Evolutionary conservation across 2,329 filamentous ascomycete species (phyloP), one percentile per base, ranked within the genome.

Genomic region (Arachnopeziza araneosa): DNA sequence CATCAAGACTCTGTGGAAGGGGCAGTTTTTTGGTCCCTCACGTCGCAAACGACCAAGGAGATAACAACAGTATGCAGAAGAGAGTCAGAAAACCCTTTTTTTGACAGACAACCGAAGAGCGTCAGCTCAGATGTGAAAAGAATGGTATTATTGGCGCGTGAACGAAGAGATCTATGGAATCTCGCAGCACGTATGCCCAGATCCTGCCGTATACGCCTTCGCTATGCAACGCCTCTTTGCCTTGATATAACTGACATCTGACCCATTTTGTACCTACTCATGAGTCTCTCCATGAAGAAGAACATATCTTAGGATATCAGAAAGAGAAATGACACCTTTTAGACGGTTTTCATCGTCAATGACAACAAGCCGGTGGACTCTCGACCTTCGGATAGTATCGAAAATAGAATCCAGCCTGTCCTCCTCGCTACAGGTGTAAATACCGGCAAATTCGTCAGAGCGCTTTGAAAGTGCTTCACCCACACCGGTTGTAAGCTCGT

Each of bases 341-440:
- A 99, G 84, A 67, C 87, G 86, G 72, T 87, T 91, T 56, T 93
- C 84, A 66, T 97, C 92, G 74, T 99, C 93, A 60, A 99, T 90
- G 54, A 99, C 89, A 59, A 98, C 88, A 65, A 99, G 80, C 64
- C 95, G 85, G 76, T 99, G 95, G 26, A 99, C 93, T 63, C 96
- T 84, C 52, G 93, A 96, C 77, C 93, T 96, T 67, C 93, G 90
- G 67, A 99, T 90, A 0, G 95, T 98, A 74, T 97, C 93, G 73
- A 98, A 98, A 67, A 99, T 95, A 12, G 93, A 93, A 73, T 96
- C 93, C 55, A 99, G 83, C 58, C 93, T 87, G 75, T 99, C 95
- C 63, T 96, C 88, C 64, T 95, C 83, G 52, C 88, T 91, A 78
- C 95, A 99, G 0, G 93, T 98, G 76, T 97, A 98, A 65, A 99